Conservation (phyloP, 306 rosid genomes). For the Malus orientalis region DNA sequence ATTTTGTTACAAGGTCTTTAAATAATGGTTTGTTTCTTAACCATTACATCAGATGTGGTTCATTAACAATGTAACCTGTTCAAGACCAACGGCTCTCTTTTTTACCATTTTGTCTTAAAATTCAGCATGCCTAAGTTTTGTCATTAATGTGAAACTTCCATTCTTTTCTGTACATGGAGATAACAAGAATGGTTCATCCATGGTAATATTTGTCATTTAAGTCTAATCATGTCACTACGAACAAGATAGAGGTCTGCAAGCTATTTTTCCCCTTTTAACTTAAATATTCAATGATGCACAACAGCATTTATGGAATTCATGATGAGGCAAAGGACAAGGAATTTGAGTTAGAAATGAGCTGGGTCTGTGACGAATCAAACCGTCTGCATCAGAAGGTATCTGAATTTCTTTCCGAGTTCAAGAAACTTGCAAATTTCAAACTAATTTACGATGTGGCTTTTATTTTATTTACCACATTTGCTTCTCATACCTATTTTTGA, state of each 20-base stretch:
- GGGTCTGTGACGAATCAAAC: conserved; percentile 97
- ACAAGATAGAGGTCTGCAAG: not conserved
- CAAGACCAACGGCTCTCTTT: not conserved
- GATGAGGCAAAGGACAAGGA: conserved; percentile 98
- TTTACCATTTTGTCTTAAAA: not conserved
- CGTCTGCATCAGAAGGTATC: conserved; percentile 85
- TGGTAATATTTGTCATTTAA: not conserved
- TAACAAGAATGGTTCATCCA: not conserved
- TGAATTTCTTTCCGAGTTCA: not conserved
- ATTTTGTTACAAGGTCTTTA: not conserved
- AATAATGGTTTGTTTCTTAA: not conserved
- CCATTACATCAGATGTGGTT: not conserved
- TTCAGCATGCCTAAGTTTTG: not conserved
- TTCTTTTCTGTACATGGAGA: no score
- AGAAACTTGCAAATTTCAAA: not conserved
- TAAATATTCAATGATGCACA: not conserved
- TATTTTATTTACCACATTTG: not conserved
- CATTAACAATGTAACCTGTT: not conserved
- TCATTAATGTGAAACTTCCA: no score
- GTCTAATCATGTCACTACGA: not conserved
- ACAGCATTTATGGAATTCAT: conserved; percentile 90
- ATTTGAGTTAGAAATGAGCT: conserved; percentile 90
- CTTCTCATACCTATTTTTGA: not conserved
- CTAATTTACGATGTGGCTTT: not conserved
- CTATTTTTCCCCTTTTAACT: not conserved